These are phyloP conservation scores for Prunus mume DNA, from an alignment of 306 rosid genomes.

Conservation along the genomic window DNA sequence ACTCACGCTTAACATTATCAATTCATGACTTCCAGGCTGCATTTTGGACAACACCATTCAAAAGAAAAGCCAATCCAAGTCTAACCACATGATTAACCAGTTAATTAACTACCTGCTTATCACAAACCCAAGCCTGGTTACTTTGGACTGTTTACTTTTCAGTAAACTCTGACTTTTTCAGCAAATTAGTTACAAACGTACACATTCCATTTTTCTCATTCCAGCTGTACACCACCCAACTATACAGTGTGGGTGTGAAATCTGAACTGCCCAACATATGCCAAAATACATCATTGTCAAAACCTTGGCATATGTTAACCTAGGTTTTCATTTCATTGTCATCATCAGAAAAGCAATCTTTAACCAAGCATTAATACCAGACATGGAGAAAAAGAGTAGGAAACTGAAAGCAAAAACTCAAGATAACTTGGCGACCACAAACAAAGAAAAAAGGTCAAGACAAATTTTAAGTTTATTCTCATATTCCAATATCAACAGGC, in stretches of 20 bases:
- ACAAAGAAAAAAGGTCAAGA: too few species aligned
- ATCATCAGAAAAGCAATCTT: not conserved
- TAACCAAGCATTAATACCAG: too few species aligned
- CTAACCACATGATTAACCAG: not conserved
- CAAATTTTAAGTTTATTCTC: too few species aligned
- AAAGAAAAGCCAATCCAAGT: not conserved
- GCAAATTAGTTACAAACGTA: not conserved
- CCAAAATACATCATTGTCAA: too few species aligned
- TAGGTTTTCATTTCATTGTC: not conserved
- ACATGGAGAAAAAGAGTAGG: too few species aligned
- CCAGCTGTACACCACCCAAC: not conserved
- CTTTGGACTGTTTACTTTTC: not conserved
- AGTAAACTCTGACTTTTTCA: not conserved
- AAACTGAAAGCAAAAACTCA: too few species aligned
- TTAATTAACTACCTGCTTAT: not conserved
- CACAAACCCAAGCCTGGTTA: not conserved
- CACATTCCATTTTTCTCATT: not conserved
- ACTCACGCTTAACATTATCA: not conserved
- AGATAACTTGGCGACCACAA: too few species aligned
- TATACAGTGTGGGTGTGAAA: not conserved
- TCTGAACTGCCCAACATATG: not conserved
- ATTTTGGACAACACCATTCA: not conserved
- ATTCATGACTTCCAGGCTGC: not conserved
- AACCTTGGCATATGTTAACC: too few species aligned
- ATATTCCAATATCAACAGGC: too few species aligned